Conservation (phyloP, 2,329 filamentous ascomycete species). For the Fusarium napiforme region DNA sequence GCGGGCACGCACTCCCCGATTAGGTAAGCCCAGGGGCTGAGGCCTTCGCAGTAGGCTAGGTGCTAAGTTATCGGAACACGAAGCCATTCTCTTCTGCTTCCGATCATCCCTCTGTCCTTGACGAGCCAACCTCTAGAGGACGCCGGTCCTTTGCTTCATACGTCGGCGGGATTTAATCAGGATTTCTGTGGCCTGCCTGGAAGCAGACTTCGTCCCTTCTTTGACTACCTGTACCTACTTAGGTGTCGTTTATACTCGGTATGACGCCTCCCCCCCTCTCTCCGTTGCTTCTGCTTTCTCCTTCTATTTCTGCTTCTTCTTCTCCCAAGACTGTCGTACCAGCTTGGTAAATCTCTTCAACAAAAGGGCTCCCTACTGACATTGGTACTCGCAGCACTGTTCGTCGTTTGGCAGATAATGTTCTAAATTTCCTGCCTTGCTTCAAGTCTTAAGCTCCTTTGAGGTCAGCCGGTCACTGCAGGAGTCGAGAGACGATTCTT, state of each 20-base stretch:
- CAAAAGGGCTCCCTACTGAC: constrained; percentile 34
- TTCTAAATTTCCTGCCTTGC: constrained; percentile 45
- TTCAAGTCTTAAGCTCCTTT: constrained; percentile 68
- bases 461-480: constrained; percentile 87
- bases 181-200: constrained; percentile 51
- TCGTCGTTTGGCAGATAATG: constrained; percentile 48
- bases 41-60: constrained; percentile 19
- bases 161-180: constrained; percentile 46
- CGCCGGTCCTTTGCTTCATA: constrained; percentile 44
- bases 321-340: constrained; percentile 30
- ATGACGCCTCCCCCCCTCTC: constrained; percentile 27
- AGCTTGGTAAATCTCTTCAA: constrained; percentile 15
- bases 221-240: constrained; percentile 38
- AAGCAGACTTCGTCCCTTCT: constrained; percentile 52
- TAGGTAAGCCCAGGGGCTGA: constrained; percentile 47
- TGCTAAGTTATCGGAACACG: constrained; percentile 27
- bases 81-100: constrained; percentile 39
- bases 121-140: constrained; percentile 44
- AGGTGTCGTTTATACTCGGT: constrained; percentile 44
- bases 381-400: constrained; percentile 23
- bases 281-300: not conserved
- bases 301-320: not conserved
- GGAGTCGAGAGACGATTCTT: constrained; percentile 62
- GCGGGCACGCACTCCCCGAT: constrained; percentile 15
- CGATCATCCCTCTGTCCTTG: constrained; percentile 32